phyloP scores from a whole-genome alignment of 306 rosid genomes.

The barrel medic (Medicago truncatula) region MtrunA17r5.0-ANR NC_053046.1:14871501-14872000 shows the following conservation, averaged over 20 bases:
- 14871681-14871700: slow-evolving; percentile 64
- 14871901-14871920: too few species aligned
- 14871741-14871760: slow-evolving; percentile 75
- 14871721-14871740: slow-evolving; percentile 79
- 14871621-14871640: background rate
- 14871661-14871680: slow-evolving; percentile 40
- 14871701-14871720: slow-evolving; percentile 57
- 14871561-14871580: slow-evolving; percentile 37
- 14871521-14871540: slow-evolving; percentile 64
- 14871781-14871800: background rate
- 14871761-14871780: slow-evolving; percentile 59
- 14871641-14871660: background rate
- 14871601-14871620: background rate
- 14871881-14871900: too few species aligned
- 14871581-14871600: background rate
- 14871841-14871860: background rate
- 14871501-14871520: slow-evolving; percentile 90
- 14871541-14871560: slow-evolving; percentile 57
- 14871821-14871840: background rate
- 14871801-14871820: background rate
- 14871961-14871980: too few species aligned
- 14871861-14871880: too few species aligned
- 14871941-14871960: too few species aligned
- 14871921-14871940: too few species aligned
- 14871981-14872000: too few species aligned